These are phyloP conservation scores for Neobulgaria alba DNA, from an alignment of 2,329 filamentous ascomycete genomes.

Conservation along the genomic window DNA sequence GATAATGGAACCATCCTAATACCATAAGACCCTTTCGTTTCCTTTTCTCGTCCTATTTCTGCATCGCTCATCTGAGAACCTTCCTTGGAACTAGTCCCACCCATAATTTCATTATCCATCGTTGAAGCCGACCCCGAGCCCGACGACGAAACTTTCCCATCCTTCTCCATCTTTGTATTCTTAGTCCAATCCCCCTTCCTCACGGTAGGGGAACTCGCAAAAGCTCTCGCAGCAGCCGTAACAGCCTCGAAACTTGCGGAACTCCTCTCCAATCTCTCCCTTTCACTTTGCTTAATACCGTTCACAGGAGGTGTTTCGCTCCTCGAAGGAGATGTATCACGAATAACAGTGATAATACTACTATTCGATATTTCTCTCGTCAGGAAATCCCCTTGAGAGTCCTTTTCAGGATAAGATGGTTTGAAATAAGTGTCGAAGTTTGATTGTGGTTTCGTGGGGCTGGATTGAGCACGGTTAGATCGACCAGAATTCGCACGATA, in stretches of 20 bases:
- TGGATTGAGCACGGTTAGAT: no score
- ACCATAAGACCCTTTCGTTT: neutral
- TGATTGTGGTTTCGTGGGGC: no score
- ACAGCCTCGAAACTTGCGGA: slow-evolving; percentile 13
- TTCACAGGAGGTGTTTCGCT: slow-evolving; percentile 7
- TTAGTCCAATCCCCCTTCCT: neutral
- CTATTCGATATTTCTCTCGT: slow-evolving; percentile 18
- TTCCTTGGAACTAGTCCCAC: no score
- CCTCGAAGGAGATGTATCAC: slow-evolving; percentile 17
- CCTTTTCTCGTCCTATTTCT: neutral
- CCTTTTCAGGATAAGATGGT: no score
- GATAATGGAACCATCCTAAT: neutral
- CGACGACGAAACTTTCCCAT: no score
- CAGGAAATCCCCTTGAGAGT: no score
- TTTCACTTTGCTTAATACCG: slow-evolving; percentile 1
- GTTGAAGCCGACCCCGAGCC: no score
- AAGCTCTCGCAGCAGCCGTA: slow-evolving; percentile 12
- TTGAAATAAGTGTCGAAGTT: no score
- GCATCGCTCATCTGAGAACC: no score
- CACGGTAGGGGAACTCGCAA: slow-evolving; percentile 1
- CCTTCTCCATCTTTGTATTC: no score
- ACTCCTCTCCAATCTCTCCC: slow-evolving; percentile 2
- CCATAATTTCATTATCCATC: no score
- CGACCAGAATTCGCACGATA: no score
- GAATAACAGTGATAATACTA: slow-evolving; percentile 21